Evolutionary conservation across 169 alveolate genomes (phyloP).

Genomic region (Cyclospora cayetanensis): DNA sequence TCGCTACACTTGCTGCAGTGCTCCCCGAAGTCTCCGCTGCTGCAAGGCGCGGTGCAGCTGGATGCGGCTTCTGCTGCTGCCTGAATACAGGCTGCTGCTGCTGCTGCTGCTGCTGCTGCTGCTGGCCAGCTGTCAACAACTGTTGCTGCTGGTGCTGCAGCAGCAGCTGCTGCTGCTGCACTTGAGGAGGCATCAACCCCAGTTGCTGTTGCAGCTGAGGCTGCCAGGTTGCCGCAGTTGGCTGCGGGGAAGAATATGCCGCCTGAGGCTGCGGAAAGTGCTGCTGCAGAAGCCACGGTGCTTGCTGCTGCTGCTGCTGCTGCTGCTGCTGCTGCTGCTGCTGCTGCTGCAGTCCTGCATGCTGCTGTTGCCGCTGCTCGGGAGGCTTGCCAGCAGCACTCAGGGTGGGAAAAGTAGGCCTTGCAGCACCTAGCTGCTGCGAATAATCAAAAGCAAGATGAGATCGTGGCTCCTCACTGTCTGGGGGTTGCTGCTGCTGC

Average conservation of each 20-base stretch:
- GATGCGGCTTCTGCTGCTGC: slow-evolving; percentile 37
- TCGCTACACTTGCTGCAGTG: background rate
- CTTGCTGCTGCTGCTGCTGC: background rate
- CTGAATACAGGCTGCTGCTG: slow-evolving; percentile 1
- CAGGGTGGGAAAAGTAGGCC: slow-evolving; percentile 27
- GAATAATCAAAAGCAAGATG: slow-evolving; percentile 29
- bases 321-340: background rate
- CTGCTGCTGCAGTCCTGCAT: background rate
- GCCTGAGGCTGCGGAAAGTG: background rate
- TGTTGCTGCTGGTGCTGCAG: background rate
- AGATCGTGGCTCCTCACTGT: slow-evolving; percentile 20
- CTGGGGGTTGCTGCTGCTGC: slow-evolving; percentile 19
- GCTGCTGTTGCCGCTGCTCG: slow-evolving; percentile 40
- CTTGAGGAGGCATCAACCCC: no score
- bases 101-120: slow-evolving; percentile 21
- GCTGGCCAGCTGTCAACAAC: background rate
- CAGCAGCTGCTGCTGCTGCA: background rate
- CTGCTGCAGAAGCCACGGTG: background rate
- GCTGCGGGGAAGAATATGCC: no score
- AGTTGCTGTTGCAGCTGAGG: background rate
- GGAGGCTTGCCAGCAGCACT: background rate
- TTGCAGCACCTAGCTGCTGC: slow-evolving; percentile 48
- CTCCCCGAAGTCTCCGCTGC: background rate
- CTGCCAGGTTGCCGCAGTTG: background rate
- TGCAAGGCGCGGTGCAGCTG: background rate